Evolutionary conservation across 495 filamentous ascomycete genomes (phyloP).

Genomic region (Xylaria cubensis): DNA sequence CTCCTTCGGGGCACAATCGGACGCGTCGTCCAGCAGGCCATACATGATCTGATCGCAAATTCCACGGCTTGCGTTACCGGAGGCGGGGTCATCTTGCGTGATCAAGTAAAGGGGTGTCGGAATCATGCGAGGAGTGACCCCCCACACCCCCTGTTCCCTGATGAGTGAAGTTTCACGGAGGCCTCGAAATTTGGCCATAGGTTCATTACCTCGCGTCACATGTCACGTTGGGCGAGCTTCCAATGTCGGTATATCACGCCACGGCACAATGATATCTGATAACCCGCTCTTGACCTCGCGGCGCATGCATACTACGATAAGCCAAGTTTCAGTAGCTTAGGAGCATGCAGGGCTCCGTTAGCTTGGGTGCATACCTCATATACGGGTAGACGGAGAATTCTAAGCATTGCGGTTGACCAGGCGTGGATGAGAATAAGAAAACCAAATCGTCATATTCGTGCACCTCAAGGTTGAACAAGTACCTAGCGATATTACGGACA

Average conservation of each 20-base stretch:
- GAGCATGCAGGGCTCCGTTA: neutral
- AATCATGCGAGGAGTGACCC: neutral
- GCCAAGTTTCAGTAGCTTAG: slow-evolving; percentile 1
- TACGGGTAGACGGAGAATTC: slow-evolving; percentile 9
- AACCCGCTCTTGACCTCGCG: slow-evolving; percentile 2
- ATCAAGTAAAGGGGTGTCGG: neutral
- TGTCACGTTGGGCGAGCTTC: neutral
- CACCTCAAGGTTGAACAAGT: slow-evolving; percentile 11
- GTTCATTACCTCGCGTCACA: slow-evolving; percentile 10
- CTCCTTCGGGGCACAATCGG: slow-evolving; percentile 3
- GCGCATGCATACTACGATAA: slow-evolving; percentile 4
- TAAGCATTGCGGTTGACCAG: slow-evolving; percentile 1
- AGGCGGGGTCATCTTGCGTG: slow-evolving; percentile 1
- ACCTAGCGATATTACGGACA: slow-evolving; percentile 3
- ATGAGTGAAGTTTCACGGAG: neutral
- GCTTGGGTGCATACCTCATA: slow-evolving; percentile 10
- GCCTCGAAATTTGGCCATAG: slow-evolving; percentile 9
- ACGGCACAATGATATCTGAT: slow-evolving; percentile 6
- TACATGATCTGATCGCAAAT: neutral
- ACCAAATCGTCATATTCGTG: slow-evolving; percentile 9
- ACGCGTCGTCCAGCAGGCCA: slow-evolving; percentile 1
- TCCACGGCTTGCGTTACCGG: neutral
- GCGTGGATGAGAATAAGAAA: slow-evolving; percentile 9
- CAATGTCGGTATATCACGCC: slow-evolving; percentile 13
- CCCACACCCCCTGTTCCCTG: neutral